Conservation (phyloP, 1,139 yeast species). For the Diutina rugosa region DNA sequence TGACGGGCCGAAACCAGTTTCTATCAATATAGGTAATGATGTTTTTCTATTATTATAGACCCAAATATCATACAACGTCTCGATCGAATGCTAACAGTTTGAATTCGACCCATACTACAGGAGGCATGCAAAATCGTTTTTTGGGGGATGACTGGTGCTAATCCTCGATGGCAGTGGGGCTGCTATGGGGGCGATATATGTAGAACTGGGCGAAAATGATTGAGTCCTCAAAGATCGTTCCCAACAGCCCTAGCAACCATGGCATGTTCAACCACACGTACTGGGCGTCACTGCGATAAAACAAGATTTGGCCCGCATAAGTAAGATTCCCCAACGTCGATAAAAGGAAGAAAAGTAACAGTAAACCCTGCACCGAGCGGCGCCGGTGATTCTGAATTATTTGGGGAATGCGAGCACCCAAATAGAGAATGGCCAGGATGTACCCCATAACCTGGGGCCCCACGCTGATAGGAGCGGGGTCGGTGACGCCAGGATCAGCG, state of each 20-base stretch:
- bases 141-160: background rate
- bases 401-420: conserved; percentile 74
- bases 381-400: conserved; percentile 57
- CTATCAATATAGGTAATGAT: too few relatives aligned
- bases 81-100: too few relatives aligned
- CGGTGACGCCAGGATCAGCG: background rate
- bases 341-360: conserved; percentile 60
- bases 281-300: conserved; percentile 46
- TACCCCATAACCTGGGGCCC: conserved; percentile 69
- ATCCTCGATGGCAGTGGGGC: background rate
- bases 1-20: too few relatives aligned
- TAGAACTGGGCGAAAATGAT: conserved; percentile 56
- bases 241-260: conserved; percentile 66
- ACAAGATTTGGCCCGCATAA: conserved; percentile 62
- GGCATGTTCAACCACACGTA: conserved; percentile 54
- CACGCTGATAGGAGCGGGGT: conserved; percentile 14
- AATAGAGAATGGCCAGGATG: conserved; percentile 52
- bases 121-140: too few relatives aligned
- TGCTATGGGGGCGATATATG: conserved; percentile 18
- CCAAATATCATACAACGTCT: too few relatives aligned
- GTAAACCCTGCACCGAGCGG: conserved; percentile 62
- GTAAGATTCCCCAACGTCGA: conserved; percentile 68
- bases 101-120: too few relatives aligned
- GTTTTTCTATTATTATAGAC: too few relatives aligned
- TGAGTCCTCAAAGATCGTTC: conserved; percentile 58